A percentile compares a stretch with the other conserved stretches of the same genome.
Conservation (phyloP, 176 grass and related monocot species). For the Dactylis glomerata region DNA sequence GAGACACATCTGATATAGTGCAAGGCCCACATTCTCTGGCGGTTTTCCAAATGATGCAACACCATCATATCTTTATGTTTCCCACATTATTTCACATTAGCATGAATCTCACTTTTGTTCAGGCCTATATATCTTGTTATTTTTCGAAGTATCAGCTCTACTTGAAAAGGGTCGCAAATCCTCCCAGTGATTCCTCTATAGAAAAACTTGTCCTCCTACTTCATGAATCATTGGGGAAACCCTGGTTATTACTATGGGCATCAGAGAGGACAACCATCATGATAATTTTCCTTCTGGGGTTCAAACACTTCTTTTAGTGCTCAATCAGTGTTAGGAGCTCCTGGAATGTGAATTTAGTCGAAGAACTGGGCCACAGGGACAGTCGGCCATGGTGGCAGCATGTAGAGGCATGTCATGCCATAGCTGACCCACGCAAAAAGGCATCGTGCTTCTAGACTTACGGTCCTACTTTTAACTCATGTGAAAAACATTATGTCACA, state of each 20-base stretch:
- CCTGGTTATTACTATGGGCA: background rate
- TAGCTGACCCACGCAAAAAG: background rate
- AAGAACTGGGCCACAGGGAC: slow-evolving; percentile 4
- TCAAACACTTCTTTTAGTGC: slow-evolving; percentile 3
- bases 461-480: background rate
- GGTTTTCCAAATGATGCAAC: background rate
- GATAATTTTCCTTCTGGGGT: background rate
- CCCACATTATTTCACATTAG: background rate
- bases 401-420: background rate
- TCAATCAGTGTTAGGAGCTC: background rate
- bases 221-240: background rate
- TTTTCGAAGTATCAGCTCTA: slow-evolving; percentile 65
- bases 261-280: slow-evolving; percentile 4
- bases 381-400: slow-evolving; percentile 8
- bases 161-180: slow-evolving; percentile 27
- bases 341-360: background rate
- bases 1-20: background rate
- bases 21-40: background rate
- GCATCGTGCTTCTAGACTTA: background rate
- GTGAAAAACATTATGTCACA: background rate
- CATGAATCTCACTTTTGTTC: background rate
- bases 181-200: background rate
- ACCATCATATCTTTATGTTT: background rate
- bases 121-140: slow-evolving; percentile 8
- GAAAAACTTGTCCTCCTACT: slow-evolving; percentile 13